Base-by-base conservation (phyloP, 2,329 filamentous ascomycete species). In the Beauveria pseudobassiana region DNA sequence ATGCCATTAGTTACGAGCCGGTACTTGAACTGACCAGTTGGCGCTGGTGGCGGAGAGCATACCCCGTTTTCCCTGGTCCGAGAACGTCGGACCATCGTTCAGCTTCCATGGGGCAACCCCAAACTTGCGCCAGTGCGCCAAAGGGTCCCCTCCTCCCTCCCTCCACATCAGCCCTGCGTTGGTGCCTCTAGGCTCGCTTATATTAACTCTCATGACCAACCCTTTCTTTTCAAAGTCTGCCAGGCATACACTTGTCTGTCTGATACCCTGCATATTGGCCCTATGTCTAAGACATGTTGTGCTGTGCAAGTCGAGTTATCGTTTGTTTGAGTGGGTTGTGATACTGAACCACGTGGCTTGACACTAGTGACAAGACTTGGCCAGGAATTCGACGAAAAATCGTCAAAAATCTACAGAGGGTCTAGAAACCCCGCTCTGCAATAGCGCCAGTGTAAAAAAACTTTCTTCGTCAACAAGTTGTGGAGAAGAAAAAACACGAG, bases 281-380 rank as follows among this genome's bases (percentile, higher is more conserved):
- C 5, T 24, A 16, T 48, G 42, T 5, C 16, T 38, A 5, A 6
- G 34, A 16, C 5, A 16, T 20, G 26, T 20, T 51, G 18, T 52
- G 34, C 12, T 42, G n/a, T 24, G 20, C 34, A 8, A 34, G 50
- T 38, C 20, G 20, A 42, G 4, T 22, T 22, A n/a, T 49, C 24
- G 55, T 49, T 49, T 58, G 55, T n/a, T 22, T 28, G 4, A 4
- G n/a, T 8, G 26, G 3, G 14, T 58, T 10, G 54, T 58, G 55
- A 58, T 58, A 49, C 55, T 40, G 14, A 49, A 58, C 45, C 46
- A 58, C 55, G 45, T 59, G 55, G 55, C 55, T 59, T 26, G 46
- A 40, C 45, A 49, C 16, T 12, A 34, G 26, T 30, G 1, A 7
- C 54, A 24, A 48, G 28, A 34, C 7, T 9, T 26, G 26, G 22